A percentile compares a stretch with the other conserved stretches of the same genome.
Conservation (phyloP, 176 grass and related monocot genomes). For the Zea mays region Zm-B73-REFERENCE-NAM-5.0 NC_050098.1:169570501-169571000, state of each 20-base stretch:
- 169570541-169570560: too few species aligned
- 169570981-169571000: constrained; percentile 79
- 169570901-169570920: constrained; percentile 71
- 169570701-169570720: neutral
- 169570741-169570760: constrained; percentile 12
- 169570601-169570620: too few species aligned
- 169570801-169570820: constrained; percentile 30
- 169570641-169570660: neutral
- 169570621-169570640: too few species aligned
- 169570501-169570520: too few species aligned
- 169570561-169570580: too few species aligned
- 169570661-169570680: neutral
- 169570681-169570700: neutral
- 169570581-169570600: too few species aligned
- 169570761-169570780: constrained; percentile 27
- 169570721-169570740: constrained; percentile 7
- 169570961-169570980: constrained; percentile 79
- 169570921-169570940: constrained; percentile 66
- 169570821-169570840: constrained; percentile 19
- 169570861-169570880: constrained; percentile 57
- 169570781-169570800: constrained; percentile 25
- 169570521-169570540: too few species aligned
- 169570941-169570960: constrained; percentile 83
- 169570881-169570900: constrained; percentile 64
- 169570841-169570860: constrained; percentile 39